Evolutionary conservation across 805 yeast genomes (phyloP), one percentile per base, ranked within the genome.

Genomic region (Tetrapisispora iriomotensis): DNA sequence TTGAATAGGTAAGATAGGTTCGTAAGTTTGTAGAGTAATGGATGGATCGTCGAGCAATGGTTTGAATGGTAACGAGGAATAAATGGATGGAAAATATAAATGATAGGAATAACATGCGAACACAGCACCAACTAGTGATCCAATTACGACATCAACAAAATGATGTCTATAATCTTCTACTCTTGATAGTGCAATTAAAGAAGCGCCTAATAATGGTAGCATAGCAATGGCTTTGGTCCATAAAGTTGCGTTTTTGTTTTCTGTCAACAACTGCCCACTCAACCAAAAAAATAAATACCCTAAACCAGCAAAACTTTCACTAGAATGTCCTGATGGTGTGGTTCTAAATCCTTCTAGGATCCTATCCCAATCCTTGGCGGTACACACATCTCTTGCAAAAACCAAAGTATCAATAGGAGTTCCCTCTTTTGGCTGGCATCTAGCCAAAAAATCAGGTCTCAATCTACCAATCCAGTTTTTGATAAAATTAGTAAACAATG

Each of bases 91-190:
- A 54, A 67, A 68, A 45, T 61, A 59, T 46, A 66, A 55, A 45
- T 59, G 59, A 40, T 68, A 68, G 2, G 60, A 44, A 53, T 59
- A 59, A 45, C 58, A 58, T 48, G 88, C 90, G 25, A 80, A 61
- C 2, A 65, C 42, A 4, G 63, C 45, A 1, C 98, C 98, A 3
- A 90, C 54, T 1, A 67, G 14, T 22, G 82, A 67, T 3, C 98
- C 98, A 13, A 80, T 53, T 1, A 82, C 49, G 1, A 92, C 81
- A 60, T 90, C 98, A 14, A 83, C 66, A 54, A 84, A 86, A 61
- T 90, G 97, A 55, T 90, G 98, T 57, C 96, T 72, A 62, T 88
- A 88, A 61, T 90, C 98, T 51, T 82, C 81, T 1, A 95, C 84
- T 51, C 98, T 72, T 29, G 92, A 77, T 33, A 84, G 60, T 0